Evolutionary conservation across 176 grass and related monocot genomes (phyloP).

Genomic region (Paspalum vaginatum): DNA sequence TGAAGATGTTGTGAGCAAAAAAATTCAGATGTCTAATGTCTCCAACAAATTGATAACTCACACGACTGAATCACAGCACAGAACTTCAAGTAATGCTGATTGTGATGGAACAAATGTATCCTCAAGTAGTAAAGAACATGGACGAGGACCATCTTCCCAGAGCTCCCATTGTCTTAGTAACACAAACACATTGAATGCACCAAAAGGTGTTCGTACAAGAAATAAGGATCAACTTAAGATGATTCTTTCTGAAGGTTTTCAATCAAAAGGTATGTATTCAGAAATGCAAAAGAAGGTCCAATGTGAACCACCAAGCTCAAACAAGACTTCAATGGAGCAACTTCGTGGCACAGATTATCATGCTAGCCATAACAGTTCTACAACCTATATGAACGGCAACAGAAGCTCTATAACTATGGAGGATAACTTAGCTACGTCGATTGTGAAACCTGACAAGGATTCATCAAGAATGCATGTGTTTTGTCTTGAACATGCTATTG

Average conservation of each 20-base stretch:
- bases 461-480: conserved; percentile 97
- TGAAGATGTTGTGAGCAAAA: conserved; percentile 53
- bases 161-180: conserved; percentile 32
- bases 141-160: conserved; percentile 44
- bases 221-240: conserved; percentile 61
- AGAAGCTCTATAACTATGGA: conserved; percentile 28
- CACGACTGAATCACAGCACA: conserved; percentile 28
- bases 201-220: conserved; percentile 48
- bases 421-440: conserved; percentile 32
- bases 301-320: conserved; percentile 47
- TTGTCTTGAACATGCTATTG: conserved; percentile 93
- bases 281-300: conserved; percentile 50
- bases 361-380: conserved; percentile 37
- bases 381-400: conserved; percentile 31
- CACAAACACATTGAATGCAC: conserved; percentile 44
- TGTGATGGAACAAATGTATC: conserved; percentile 15
- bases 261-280: conserved; percentile 43
- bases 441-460: conserved; percentile 78
- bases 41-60: conserved; percentile 19
- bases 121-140: conserved; percentile 34
- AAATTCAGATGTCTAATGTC: conserved; percentile 16
- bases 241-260: conserved; percentile 58
- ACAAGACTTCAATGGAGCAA: conserved; percentile 29
- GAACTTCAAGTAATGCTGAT: conserved; percentile 37
- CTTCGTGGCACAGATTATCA: conserved; percentile 28